Evolutionary conservation across 2,329 filamentous ascomycete species (phyloP).

Genomic region (Geosmithia putterillii): DNA sequence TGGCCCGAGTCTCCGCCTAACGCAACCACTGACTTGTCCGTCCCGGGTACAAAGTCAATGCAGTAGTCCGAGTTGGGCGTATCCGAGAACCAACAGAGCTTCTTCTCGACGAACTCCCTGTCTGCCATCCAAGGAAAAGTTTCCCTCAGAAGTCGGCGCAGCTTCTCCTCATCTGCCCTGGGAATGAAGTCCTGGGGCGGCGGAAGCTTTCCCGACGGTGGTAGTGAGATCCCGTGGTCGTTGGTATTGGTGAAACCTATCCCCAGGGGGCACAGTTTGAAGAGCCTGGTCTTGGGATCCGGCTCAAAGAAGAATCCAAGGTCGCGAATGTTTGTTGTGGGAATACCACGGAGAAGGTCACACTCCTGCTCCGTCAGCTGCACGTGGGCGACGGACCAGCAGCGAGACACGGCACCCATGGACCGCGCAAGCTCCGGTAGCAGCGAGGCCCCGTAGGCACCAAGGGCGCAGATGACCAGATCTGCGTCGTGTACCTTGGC

Average conservation of each 20-base stretch:
- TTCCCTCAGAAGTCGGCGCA: slow-evolving; percentile 35
- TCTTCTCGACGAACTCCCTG: slow-evolving; percentile 39
- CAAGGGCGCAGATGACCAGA: slow-evolving; percentile 36
- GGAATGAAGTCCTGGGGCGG: slow-evolving; percentile 29
- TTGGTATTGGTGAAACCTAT: slow-evolving; percentile 34
- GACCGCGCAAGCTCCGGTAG: slow-evolving; percentile 35
- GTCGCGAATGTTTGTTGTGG: slow-evolving; percentile 48
- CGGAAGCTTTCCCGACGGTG: slow-evolving; percentile 8
- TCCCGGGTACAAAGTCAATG: slow-evolving; percentile 44
- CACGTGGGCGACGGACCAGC: slow-evolving; percentile 48
- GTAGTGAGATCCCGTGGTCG: slow-evolving; percentile 18
- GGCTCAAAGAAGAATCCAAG: slow-evolving; percentile 56
- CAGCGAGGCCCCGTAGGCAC: slow-evolving; percentile 33
- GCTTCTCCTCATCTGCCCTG: slow-evolving; percentile 35
- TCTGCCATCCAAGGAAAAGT: slow-evolving; percentile 39
- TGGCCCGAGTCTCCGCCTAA: slow-evolving; percentile 48
- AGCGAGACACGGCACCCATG: slow-evolving; percentile 33
- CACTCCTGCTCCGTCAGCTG: slow-evolving; percentile 43
- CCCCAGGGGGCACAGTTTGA: slow-evolving; percentile 49
- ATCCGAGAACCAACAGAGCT: slow-evolving; percentile 52
- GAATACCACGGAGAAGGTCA: slow-evolving; percentile 39
- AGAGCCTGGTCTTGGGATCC: slow-evolving; percentile 40
- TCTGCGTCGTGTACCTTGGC: slow-evolving; percentile 14
- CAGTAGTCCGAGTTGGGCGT: slow-evolving; percentile 47
- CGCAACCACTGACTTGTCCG: slow-evolving; percentile 30